Evolutionary conservation across 148 eudicot genomes (phyloP), one percentile per base, ranked within the genome.

Genomic region (Salicornia ramosissima): DNA sequence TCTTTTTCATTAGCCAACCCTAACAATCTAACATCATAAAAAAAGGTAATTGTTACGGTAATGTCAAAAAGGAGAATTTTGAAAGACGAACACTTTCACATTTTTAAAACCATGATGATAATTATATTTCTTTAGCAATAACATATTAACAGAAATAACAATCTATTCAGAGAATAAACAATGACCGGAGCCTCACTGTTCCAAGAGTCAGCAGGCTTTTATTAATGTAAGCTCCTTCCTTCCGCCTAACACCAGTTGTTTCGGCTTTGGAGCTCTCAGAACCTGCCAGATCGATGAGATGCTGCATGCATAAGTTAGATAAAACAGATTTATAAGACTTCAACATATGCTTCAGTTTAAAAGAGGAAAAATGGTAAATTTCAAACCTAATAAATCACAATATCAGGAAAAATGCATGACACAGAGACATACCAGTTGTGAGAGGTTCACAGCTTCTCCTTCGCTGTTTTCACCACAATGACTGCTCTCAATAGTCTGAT

Each of bases 201-300:
- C 99, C 99, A 72, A 94, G 97, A 75, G 96, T 90, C 73, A 94
- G 86, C 77, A 94, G 75, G 78, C 99, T 94, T 77, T 94, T 94
- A 59, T 94, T 94, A 64, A 94, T 94, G 80, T 90, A 94, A 60
- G 99, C 84, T 62, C 99, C 99, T 83, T 94, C 99, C 71, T 94
- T 94, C 16, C 93, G 85, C 61, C 99, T 87, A 69, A 94, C 80
- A 63, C 99, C 97, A 66, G 84, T 85, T 67, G 99, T 94, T 83
- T 87, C 99, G n/a, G 88, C 96, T 82, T 82, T 94, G 53, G 99
- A 94, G 84, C 99, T 94, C 86, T 94, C 99, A 39, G 99, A 94
- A 88, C 99, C 99, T 80, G 99, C 99, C 93, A 94, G 93, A 83
- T 94, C 99, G 75, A 94, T 94, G 76, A 94, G 91, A 87, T 94